Base-by-base conservation (phyloP, 805 yeast species). In the Spathaspora hagerdaliae region DNA sequence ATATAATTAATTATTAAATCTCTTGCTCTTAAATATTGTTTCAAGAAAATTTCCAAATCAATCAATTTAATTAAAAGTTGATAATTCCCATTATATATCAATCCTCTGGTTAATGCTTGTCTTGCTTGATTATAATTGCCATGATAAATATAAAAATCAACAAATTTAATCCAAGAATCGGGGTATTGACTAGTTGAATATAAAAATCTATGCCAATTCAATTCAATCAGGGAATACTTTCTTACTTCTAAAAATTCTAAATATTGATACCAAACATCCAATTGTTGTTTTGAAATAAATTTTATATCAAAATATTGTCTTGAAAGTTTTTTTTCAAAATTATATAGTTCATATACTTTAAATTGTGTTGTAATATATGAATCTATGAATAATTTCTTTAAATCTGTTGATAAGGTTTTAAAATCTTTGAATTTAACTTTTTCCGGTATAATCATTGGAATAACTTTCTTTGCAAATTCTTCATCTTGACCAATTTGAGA, bases 211-310 rank as follows among this genome's bases (percentile, higher is more conserved):
- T 77, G 78, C 49, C 76, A 82, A 0, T 64, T 52, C 11, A 73
- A 67, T 11, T 54, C 56, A 6, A 65, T 50, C 14, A 52, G 57
- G 1, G 66, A 58, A 36, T 57, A 64, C 19, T 61, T 54, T 42
- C 54, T 42, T 44, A 61, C 53, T 51, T 84, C 88, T 33, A 79
- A 63, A 46, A 71, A 78, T 50, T 74, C 74, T 33, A 85, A 54
- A 58, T 84, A 88, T 27, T 67, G 59, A 43, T 73, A 77, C 81
- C 96, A 85, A 9, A 65, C 68, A 14, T 73, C 75, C 15, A 83
- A 55, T 51, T 85, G 86, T 41, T 77, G 74, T 19, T 55, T 57
- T 2, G 69, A 57, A 9, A 67, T 46, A 7, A 57, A 48, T 11
- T 61, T 55, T 1, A 72, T 67, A 27, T 63, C 64, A 51, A 58